Evolutionary conservation across 1,139 yeast genomes (phyloP), one percentile per base, ranked within the genome.

Genomic region (Sugiyamaella castrensis): DNA sequence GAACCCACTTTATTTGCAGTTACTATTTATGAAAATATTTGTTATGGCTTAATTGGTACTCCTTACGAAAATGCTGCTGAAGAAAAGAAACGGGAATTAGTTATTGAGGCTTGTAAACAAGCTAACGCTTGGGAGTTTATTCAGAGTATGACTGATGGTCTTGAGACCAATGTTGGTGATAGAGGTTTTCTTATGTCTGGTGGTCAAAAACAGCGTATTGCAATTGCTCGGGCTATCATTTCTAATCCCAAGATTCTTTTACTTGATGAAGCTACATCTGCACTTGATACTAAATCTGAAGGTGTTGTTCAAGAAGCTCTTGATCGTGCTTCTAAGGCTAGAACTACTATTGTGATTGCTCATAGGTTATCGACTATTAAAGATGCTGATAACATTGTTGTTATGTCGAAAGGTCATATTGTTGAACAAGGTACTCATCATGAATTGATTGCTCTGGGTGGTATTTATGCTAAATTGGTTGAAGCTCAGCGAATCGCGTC

Each of bases 161-260:
- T 71, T 24, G 78, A 81, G 44, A 81, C 87, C 0, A 66, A 71
- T 28, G 75, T 82, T 27, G 85, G 85, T 2, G 74, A 71, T 53
- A 78, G 84, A 2, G 79, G 80, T 36, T 65, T 68, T 51, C 72
- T 69, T 40, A 67, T 82, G 55, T 80, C 85, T 61, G 96, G 96
- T 34, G 97, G 97, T 5, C 96, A 88, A 64, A 87, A 87, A 65
- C 97, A 88, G 69, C 75, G 96, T 61, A 79, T 88, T 41, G 96
- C 96, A 4, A 77, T 88, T 55, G 96, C 96, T 0, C 72, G 96
- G 54, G 91, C 95, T 2, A 73, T 84, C 55, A 73, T 84, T 35
- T 77, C 84, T 50, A 75, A 76, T 50, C 91, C 92, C 1, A 70
- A 73, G 45, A 73, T 84, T 32, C 71, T 84, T 51, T 72, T 84